phyloP scores from a whole-genome alignment of 257 asterid species.

The Plectranthus barbatus region DNA sequence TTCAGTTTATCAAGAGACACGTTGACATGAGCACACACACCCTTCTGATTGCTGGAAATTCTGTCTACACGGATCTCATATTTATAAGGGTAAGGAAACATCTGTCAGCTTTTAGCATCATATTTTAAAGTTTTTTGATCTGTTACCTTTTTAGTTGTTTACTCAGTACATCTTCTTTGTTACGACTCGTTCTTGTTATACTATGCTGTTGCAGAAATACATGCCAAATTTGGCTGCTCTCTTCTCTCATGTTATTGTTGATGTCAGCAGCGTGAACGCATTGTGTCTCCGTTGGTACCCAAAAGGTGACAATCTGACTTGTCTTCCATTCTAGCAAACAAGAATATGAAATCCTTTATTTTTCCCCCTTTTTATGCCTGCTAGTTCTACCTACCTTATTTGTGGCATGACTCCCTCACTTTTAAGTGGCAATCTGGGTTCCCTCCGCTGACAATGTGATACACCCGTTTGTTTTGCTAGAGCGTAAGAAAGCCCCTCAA shows the following conservation, averaged over 20 bases:
- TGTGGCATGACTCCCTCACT: too few relatives aligned
- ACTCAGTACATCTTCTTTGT: neutral
- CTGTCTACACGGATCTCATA: conserved; percentile 71
- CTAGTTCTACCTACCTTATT: too few relatives aligned
- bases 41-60: conserved; percentile 86
- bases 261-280: conserved; percentile 87
- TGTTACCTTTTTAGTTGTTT: neutral
- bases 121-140: neutral
- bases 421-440: too few relatives aligned
- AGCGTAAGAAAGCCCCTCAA: conserved; percentile 65
- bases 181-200: neutral
- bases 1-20: conserved; percentile 69
- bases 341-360: neutral
- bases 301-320: conserved; percentile 44
- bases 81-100: conserved; percentile 61
- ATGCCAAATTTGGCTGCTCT: conserved; percentile 95
- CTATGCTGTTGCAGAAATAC: conserved; percentile 52
- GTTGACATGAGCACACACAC: conserved; percentile 37
- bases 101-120: neutral
- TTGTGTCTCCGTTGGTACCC: conserved; percentile 89
- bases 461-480: conserved; percentile 20
- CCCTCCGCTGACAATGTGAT: neutral
- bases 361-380: neutral
- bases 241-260: conserved; percentile 82
- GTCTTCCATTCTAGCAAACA: conserved; percentile 11